These are phyloP conservation scores for Colletotrichum gloeosporioides DNA, from an alignment of 2,329 filamentous ascomycete species.

Conservation along the genomic window DNA sequence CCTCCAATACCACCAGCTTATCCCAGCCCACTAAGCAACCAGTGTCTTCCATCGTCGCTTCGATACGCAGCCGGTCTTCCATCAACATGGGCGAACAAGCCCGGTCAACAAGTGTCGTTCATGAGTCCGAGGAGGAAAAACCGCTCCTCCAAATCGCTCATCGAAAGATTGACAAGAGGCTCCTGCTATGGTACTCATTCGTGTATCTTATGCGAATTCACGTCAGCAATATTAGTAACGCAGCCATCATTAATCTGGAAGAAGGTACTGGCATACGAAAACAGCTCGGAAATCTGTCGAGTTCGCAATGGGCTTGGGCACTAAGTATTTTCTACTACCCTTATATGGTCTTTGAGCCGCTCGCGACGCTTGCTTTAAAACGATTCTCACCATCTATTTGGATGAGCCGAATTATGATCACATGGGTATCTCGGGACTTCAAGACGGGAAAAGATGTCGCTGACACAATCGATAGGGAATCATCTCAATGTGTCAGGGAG, in stretches of 20 bases:
- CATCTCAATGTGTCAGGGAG: slow-evolving; percentile 28
- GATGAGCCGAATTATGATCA: slow-evolving; percentile 32
- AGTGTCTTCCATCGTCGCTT: not conserved
- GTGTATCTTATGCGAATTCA: slow-evolving; percentile 29
- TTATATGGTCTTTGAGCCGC: slow-evolving; percentile 30
- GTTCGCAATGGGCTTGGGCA: slow-evolving; percentile 29
- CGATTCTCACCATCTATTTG: slow-evolving; percentile 25
- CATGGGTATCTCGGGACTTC: slow-evolving; percentile 18
- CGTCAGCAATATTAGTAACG: slow-evolving; percentile 30
- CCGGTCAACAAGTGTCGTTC: not conserved
- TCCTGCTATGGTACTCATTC: slow-evolving; percentile 28
- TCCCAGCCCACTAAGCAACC: not conserved
- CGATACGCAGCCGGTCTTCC: not conserved
- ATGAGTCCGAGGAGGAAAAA: not conserved
- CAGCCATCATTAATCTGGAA: slow-evolving; percentile 32
- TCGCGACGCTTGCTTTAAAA: slow-evolving; percentile 28
- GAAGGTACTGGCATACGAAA: slow-evolving; percentile 28
- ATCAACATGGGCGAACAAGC: not conserved
- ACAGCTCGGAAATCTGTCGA: slow-evolving; percentile 26
- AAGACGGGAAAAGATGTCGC: not conserved
- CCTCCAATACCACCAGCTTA: not conserved
- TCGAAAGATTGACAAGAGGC: slow-evolving; percentile 27
- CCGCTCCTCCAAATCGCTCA: slow-evolving; percentile 19
- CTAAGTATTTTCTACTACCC: slow-evolving; percentile 30
- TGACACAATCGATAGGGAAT: slow-evolving; percentile 4